Conservation (phyloP, 1,284 basidiomycete genomes). For the Puccinia hordei region DNA sequence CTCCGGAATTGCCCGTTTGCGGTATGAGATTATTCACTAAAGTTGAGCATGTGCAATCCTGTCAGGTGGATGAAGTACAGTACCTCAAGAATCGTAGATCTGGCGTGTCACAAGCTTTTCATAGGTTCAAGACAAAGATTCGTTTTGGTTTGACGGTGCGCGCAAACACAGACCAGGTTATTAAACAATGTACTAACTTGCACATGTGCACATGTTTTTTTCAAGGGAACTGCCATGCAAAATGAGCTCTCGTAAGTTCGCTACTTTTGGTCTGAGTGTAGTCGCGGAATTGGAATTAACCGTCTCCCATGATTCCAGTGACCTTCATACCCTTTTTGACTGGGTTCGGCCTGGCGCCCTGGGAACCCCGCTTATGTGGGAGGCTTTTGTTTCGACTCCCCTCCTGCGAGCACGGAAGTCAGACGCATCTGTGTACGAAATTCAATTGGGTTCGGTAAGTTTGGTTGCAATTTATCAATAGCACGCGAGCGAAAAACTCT, state of each 20-base stretch:
- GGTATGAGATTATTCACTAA: neutral
- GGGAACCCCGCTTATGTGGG: conserved; percentile 40
- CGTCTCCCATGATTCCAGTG: conserved; percentile 2
- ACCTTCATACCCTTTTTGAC: conserved; percentile 45
- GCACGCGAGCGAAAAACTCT: neutral
- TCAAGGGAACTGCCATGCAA: conserved; percentile 45
- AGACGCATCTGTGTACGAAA: conserved; percentile 43
- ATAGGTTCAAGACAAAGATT: conserved; percentile 40
- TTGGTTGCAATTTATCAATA: neutral
- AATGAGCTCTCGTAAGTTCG: conserved; percentile 38
- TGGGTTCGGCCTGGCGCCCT: conserved; percentile 46
- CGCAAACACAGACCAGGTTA: neutral
- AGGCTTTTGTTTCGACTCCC: conserved; percentile 44
- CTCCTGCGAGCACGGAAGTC: conserved; percentile 30
- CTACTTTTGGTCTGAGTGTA: neutral
- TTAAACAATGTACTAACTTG: neutral
- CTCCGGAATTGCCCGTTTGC: neutral
- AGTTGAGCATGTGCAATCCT: neutral
- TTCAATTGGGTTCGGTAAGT: conserved; percentile 28
- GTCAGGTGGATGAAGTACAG: conserved; percentile 47
- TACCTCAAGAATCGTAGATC: conserved; percentile 26
- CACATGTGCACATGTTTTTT: neutral
- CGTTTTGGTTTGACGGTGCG: conserved; percentile 45
- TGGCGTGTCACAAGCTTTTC: conserved; percentile 24
- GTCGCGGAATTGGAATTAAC: neutral